These are phyloP conservation scores for Candida dubliniensis DNA, from an alignment of 1,139 yeast species.

Conservation along the genomic window DNA sequence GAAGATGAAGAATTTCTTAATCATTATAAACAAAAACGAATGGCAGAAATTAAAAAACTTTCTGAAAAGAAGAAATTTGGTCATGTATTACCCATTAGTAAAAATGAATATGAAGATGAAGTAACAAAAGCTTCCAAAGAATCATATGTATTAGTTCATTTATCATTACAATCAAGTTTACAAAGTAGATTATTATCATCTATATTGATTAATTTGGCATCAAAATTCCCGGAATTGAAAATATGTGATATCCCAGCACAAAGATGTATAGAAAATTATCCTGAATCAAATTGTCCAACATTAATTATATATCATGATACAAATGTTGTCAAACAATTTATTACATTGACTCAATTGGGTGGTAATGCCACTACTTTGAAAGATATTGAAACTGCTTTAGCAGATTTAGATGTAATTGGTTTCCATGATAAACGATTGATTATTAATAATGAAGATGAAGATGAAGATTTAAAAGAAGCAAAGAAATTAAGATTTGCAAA, in stretches of 20 bases:
- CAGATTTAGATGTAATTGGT: slow-evolving; percentile 62
- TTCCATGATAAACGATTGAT: slow-evolving; percentile 65
- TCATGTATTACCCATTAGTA: slow-evolving; percentile 68
- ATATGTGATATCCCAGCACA: slow-evolving; percentile 87
- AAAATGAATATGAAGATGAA: slow-evolving; percentile 84
- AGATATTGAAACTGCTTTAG: slow-evolving; percentile 73
- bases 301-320: slow-evolving; percentile 75
- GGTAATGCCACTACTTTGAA: slow-evolving; percentile 70
- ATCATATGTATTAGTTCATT: slow-evolving; percentile 69
- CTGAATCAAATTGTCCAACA: slow-evolving; percentile 89
- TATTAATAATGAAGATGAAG: slow-evolving; percentile 63
- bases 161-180: slow-evolving; percentile 65
- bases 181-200: slow-evolving; percentile 73
- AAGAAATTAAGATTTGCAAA: slow-evolving; percentile 54
- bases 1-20: slow-evolving; percentile 76
- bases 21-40: slow-evolving; percentile 70
- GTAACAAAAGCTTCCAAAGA: slow-evolving; percentile 75
- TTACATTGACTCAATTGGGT: slow-evolving; percentile 79
- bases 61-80: slow-evolving; percentile 72
- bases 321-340: slow-evolving; percentile 72
- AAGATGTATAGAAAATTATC: slow-evolving; percentile 89
- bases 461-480: slow-evolving; percentile 44
- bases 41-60: slow-evolving; percentile 67
- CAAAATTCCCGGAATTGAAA: slow-evolving; percentile 74
- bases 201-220: slow-evolving; percentile 52